Conservation (phyloP, 371 early-diverging fungal species). For the Circinella minor region DNA sequence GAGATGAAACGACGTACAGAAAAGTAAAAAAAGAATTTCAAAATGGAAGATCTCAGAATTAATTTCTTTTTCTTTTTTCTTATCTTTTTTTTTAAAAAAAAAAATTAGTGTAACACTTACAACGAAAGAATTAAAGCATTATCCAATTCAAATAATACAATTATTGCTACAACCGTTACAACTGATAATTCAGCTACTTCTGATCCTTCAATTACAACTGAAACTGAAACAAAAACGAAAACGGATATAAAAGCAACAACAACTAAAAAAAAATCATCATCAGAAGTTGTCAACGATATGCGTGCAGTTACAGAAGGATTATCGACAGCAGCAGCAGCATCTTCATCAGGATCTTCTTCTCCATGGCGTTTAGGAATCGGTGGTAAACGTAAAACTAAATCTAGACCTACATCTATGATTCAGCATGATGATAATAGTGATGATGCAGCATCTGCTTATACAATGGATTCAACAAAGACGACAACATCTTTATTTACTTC, state of each 20-base stretch:
- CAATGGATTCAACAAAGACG: slow-evolving; percentile 15
- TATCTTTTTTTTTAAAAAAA: neutral
- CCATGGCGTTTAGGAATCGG: slow-evolving; percentile 14
- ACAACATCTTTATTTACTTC: slow-evolving; percentile 20
- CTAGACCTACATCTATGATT: slow-evolving; percentile 12
- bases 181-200: neutral
- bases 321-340: neutral
- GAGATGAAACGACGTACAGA: neutral
- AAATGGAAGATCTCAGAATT: neutral
- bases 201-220: neutral
- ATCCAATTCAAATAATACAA: slow-evolving; percentile 2
- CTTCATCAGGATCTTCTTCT: slow-evolving; percentile 4
- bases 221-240: slow-evolving; percentile 14
- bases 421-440: slow-evolving; percentile 2
- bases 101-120: slow-evolving; percentile 21
- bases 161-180: neutral
- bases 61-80: slow-evolving; percentile 5
- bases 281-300: slow-evolving; percentile 8
- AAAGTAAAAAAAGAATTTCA: neutral
- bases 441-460: slow-evolving; percentile 18
- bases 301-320: neutral
- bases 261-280: neutral
- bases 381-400: slow-evolving; percentile 6
- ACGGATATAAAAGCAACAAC: slow-evolving; percentile 15
- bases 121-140: slow-evolving; percentile 17